Evolutionary conservation across 352 stramenopile genomes (phyloP), one percentile per base, ranked within the genome.

Genomic region (Blastocystis sp.): DNA sequence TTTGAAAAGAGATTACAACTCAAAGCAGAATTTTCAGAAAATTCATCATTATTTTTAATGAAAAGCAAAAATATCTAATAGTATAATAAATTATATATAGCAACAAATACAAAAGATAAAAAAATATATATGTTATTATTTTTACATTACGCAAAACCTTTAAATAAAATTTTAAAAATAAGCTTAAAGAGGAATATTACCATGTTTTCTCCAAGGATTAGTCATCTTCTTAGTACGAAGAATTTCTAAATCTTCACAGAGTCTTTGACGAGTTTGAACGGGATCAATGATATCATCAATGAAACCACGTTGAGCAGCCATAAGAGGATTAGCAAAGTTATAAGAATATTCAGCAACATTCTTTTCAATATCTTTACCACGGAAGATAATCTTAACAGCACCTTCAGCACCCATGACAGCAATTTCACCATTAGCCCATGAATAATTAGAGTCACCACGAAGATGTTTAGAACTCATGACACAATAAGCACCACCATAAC

Each of bases 201-300:
- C 84, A 72, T 95, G 88, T 70, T 95, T 95, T 67, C 89, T 88
- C 66, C 76, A 82, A 48, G 89, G 82, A 47, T 84, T 86, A 49
- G 75, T 69, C 33, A 93, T 68, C 45, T 88, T 77, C 77, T 97
- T 97, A 24, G 68, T 90, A 52, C 83, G 69, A 6, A 96, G 74
- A 23, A 94, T 65, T 37, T 91, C 74, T 19, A 97, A 75, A 69
- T 95, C 88, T 58, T 94, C 83, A 73, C 84, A 94, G 37, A 97
- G 82, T 41, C 86, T 75, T 19, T 74, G 70, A 25, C 89, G 76
- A 42, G 89, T 97, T 45, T 81, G 73, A 36, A 77, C 77, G 36
- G 89, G 89, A 58, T 95, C 82, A 55, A 96, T 94, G 44, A 96
- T 82, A 69, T 95, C 87, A 72, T 97, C 89, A 57, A 97, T 74